Conservation (phyloP, 2,329 filamentous ascomycete genomes). For the Alternaria angustiovoidea region DNA sequence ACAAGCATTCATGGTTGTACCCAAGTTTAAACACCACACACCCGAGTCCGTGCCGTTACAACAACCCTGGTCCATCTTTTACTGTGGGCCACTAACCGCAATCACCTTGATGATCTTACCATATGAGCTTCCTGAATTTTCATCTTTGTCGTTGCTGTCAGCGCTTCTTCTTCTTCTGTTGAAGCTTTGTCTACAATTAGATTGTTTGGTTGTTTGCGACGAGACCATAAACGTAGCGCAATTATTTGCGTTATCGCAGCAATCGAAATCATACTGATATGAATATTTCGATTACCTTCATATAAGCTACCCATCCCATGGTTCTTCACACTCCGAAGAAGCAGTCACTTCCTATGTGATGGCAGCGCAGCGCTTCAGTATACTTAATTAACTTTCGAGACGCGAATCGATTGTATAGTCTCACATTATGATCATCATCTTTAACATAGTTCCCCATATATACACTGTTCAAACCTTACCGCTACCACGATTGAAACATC, state of each 20-base stretch:
- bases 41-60: too few relatives aligned
- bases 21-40: neutral
- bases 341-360: neutral
- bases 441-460: too few relatives aligned
- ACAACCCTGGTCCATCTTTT: too few relatives aligned
- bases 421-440: too few relatives aligned
- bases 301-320: neutral
- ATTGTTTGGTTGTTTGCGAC: neutral
- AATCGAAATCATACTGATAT: neutral
- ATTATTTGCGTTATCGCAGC: neutral
- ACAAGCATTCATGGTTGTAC: neutral
- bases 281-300: neutral
- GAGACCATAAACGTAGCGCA: neutral
- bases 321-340: neutral
- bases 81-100: neutral
- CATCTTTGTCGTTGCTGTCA: too few relatives aligned
- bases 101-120: neutral
- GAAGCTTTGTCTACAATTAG: neutral
- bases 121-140: neutral
- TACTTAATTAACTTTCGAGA: neutral
- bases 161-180: neutral
- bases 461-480: too few relatives aligned
- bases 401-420: too few relatives aligned
- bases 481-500: too few relatives aligned
- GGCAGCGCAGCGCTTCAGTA: neutral